phyloP scores from a whole-genome alignment of 2,329 filamentous ascomycete species.

The Pestalotiopsis sp. region DNA sequence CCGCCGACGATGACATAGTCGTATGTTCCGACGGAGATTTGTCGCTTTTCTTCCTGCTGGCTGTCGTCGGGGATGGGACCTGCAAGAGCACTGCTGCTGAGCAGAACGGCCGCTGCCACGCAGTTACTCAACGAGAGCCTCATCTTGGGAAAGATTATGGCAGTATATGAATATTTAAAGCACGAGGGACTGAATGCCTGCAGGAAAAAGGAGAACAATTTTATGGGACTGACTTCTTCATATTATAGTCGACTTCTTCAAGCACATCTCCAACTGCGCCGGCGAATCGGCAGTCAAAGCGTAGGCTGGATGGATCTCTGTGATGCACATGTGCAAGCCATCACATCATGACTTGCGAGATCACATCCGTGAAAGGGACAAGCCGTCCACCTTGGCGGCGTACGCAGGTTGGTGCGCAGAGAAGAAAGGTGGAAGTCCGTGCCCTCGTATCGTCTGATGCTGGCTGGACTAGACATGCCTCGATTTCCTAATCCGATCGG shows the following conservation, averaged over 20 bases:
- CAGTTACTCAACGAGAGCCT: not conserved
- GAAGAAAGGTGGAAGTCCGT: not conserved
- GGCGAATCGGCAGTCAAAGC: not conserved
- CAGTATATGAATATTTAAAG: not conserved
- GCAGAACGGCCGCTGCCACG: not conserved
- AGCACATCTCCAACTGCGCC: not conserved
- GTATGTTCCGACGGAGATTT: constrained; percentile 3
- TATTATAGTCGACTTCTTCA: not conserved
- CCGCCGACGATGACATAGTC: constrained; percentile 16
- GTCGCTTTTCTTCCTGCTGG: not conserved
- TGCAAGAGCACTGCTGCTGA: not conserved
- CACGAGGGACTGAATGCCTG: not conserved
- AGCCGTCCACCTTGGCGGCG: not conserved
- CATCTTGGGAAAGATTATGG: not conserved
- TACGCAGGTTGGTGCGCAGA: not conserved
- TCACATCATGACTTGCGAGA: not conserved
- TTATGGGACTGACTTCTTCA: not conserved
- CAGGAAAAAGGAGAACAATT: not conserved
- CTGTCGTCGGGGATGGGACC: not conserved
- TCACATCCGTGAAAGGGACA: not conserved
- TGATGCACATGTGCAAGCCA: not conserved
- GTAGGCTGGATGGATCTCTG: not conserved
- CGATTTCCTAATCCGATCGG: not conserved
- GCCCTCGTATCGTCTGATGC: not conserved
- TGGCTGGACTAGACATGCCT: not conserved